Base-by-base conservation (phyloP, 257 asterid species). In the Solanum acaule region DNA sequence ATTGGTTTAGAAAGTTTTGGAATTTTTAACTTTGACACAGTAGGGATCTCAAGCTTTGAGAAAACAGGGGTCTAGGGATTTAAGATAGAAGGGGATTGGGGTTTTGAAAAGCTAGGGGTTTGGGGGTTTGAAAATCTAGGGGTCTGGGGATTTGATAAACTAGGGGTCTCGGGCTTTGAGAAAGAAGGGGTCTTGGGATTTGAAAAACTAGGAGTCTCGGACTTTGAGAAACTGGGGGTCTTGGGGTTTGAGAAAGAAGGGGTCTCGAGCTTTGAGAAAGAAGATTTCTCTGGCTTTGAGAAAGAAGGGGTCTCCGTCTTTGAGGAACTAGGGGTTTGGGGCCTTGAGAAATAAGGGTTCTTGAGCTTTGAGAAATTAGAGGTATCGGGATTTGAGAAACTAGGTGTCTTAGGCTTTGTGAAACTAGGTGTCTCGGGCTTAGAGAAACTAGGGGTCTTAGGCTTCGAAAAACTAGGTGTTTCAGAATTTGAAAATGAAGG, bases 401-500 rank as follows among this genome's bases (percentile, higher is more conserved):
- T 10, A 42, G 49, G 49, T 12, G 15, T 42, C 15, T 42, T 11
- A 0, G 14, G 13, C 14, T 52, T 52, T 52, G 63, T 2, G 23
- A 18, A 40, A 40, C 5, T 42, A 42, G 46, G 46, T 14, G 14
- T 42, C 1, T 10, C 0, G 2, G 18, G 52, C 6, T 44, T 44
- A 3, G 52, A 13, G 6, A 44, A 44, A 44, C 6, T 12, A 12
- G 23, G 61, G 22, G 22, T 49, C 8, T 15, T 1, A 1, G 61
- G 22, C 61, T 15, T 49, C 0, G 61, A 15, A 5, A 14, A 46
- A 46, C 6, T 4, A 46, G 59, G 61, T 6, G 61, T 49, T 0
- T 49, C 8, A 0, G 61, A 0, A 0, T 15, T 49, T 15, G 8
- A 49, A 5, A 44, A 49, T 15, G 3, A 3, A 11, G 18, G 16